phyloP scores from a whole-genome alignment of 352 stramenopile genomes.

The Phytophthora cajani region DNA sequence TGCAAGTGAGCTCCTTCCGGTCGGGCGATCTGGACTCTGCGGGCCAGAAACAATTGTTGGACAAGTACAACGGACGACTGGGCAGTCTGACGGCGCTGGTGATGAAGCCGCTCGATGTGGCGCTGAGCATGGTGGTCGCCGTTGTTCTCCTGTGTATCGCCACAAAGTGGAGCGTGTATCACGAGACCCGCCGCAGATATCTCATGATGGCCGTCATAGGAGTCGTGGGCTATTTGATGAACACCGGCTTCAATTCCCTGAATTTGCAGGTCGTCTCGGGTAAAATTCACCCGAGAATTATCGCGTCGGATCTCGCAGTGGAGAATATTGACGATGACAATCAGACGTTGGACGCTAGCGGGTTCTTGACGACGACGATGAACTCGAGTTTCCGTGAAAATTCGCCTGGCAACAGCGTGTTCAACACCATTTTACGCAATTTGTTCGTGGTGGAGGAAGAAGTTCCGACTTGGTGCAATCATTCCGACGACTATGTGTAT shows the following conservation, averaged over 20 bases:
- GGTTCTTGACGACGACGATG: slow-evolving; percentile 1
- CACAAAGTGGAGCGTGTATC: slow-evolving; percentile 9
- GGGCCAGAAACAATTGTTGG: slow-evolving; percentile 12
- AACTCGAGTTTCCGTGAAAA: slow-evolving; percentile 2
- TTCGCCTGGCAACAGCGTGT: neutral
- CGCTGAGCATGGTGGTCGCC: slow-evolving; percentile 18
- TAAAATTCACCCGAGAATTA: slow-evolving; percentile 6
- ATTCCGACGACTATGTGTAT: neutral
- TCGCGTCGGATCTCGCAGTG: slow-evolving; percentile 9
- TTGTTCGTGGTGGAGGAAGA: slow-evolving; percentile 2
- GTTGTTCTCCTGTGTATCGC: slow-evolving; percentile 11
- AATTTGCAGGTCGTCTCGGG: slow-evolving; percentile 19
- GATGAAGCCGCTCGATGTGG: slow-evolving; percentile 20
- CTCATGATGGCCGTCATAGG: slow-evolving; percentile 13
- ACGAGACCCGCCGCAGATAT: slow-evolving; percentile 13
- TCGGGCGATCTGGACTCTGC: slow-evolving; percentile 12
- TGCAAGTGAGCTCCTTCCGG: slow-evolving; percentile 13
- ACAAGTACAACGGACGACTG: slow-evolving; percentile 15
- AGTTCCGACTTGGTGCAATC: slow-evolving; percentile 6
- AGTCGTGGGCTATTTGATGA: slow-evolving; percentile 19
- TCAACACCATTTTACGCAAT: slow-evolving; percentile 4
- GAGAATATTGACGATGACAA: slow-evolving; percentile 1
- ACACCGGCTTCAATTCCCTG: slow-evolving; percentile 21
- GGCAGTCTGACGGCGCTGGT: slow-evolving; percentile 10
- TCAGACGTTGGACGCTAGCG: neutral